A percentile compares a stretch with the other conserved stretches of the same genome.
Conservation (phyloP, 306 rosid genomes). For the Boehmeria nivea region DNA sequence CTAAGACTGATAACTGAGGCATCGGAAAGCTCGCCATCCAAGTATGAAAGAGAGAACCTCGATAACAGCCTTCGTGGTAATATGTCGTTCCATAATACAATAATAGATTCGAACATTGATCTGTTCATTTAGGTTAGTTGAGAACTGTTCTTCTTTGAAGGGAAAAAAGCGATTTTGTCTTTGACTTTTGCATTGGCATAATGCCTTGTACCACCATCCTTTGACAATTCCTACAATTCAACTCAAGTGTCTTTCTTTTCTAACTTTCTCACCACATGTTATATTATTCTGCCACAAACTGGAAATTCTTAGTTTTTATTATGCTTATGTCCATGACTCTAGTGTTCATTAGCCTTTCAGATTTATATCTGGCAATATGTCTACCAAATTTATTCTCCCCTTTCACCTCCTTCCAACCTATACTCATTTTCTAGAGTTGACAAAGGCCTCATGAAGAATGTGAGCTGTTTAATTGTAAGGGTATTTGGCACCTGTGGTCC, state of each 20-base stretch:
- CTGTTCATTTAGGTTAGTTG: not conserved
- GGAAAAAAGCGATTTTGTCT: not conserved
- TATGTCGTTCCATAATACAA: conserved; percentile 9
- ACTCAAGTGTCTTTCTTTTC: no score
- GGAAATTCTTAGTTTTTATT: not conserved
- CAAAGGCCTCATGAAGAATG: no score
- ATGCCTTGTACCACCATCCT: no score
- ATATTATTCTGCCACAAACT: not conserved
- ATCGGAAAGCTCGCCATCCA: conserved; percentile 59
- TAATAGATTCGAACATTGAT: not conserved
- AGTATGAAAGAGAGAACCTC: conserved; percentile 38
- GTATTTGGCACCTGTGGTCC: no score
- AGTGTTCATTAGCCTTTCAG: no score
- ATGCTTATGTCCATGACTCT: not conserved
- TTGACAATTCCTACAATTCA: no score
- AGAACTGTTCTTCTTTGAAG: not conserved
- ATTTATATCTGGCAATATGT: no score
- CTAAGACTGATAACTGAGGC: conserved; percentile 71
- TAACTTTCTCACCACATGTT: no score
- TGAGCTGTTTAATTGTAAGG: no score
- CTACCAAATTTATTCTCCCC: no score
- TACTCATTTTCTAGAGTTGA: no score
- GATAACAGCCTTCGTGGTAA: conserved; percentile 83
- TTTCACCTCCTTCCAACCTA: no score
- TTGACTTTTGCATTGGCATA: not conserved